A percentile compares a stretch with the other conserved stretches of the same genome.
phyloP scores from a whole-genome alignment of 495 filamentous ascomycete species.

The Talaromyces thailandensis region DNA sequence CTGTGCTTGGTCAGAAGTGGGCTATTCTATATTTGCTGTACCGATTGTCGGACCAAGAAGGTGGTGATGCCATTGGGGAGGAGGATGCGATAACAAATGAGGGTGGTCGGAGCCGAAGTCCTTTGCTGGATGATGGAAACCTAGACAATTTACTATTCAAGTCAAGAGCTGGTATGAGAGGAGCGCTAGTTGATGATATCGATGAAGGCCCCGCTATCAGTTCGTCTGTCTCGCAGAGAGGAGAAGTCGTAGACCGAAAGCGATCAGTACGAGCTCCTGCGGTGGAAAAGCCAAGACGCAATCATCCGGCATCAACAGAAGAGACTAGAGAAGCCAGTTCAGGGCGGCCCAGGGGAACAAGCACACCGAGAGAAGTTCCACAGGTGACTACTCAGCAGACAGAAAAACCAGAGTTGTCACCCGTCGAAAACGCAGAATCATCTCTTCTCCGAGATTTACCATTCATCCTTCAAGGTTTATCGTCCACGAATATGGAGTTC shows the following conservation, averaged over 20 bases:
- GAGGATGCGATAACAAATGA: conserved; percentile 20
- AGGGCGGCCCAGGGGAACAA: neutral
- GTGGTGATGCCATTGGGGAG: conserved; percentile 16
- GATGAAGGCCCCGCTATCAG: conserved; percentile 36
- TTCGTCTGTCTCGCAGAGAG: conserved; percentile 34
- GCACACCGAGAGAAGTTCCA: conserved; percentile 11
- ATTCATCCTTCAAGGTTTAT: conserved; percentile 89
- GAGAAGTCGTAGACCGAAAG: conserved; percentile 20
- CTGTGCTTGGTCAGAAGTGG: conserved; percentile 93
- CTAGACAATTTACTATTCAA: conserved; percentile 29
- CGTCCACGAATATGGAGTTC: conserved; percentile 76
- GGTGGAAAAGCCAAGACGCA: conserved; percentile 12
- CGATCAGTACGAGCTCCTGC: conserved; percentile 15
- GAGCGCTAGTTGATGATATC: conserved; percentile 19
- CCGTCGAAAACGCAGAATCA: conserved; percentile 42
- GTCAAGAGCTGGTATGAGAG: conserved; percentile 15
- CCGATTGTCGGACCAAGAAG: conserved; percentile 45
- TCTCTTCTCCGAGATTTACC: conserved; percentile 83
- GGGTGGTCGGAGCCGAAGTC: conserved; percentile 27
- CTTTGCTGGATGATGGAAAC: conserved; percentile 27
- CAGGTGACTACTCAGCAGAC: conserved; percentile 12
- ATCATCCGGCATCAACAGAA: neutral
- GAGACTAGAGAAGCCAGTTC: conserved; percentile 4
- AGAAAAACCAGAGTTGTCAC: conserved; percentile 21
- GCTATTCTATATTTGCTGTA: conserved; percentile 86